Conservation (phyloP, 345 rosid species). For the Sonneratia alba region DNA sequence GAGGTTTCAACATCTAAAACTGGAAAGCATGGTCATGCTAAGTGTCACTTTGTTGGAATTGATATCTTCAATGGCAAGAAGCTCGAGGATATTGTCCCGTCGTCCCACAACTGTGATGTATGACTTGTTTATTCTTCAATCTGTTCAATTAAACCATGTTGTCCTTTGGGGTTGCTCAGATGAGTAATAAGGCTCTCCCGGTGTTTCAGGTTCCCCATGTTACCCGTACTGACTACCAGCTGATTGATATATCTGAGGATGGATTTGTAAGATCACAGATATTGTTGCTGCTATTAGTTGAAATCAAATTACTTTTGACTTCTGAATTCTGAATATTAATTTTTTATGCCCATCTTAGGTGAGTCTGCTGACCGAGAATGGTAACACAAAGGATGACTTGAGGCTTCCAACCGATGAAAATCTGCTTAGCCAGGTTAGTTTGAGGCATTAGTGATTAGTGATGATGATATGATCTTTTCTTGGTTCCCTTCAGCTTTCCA, state of each 20-base stretch:
- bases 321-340: background rate
- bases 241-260: conserved; percentile 12
- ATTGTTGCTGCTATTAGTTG: too few species aligned
- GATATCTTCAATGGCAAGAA: conserved; percentile 13
- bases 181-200: background rate
- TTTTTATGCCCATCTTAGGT: background rate
- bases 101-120: conserved; percentile 12
- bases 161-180: background rate
- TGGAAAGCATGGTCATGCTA: conserved; percentile 10
- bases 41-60: conserved; percentile 10
- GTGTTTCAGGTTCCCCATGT: conserved; percentile 5
- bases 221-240: conserved; percentile 8
- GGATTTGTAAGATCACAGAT: conserved; percentile 1
- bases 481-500: too few species aligned
- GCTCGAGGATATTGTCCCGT: conserved; percentile 9
- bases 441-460: too few species aligned
- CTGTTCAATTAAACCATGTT: too few species aligned
- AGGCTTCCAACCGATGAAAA: conserved; percentile 7
- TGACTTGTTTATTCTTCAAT: background rate
- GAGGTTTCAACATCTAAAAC: conserved; percentile 9
- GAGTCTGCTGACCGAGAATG: conserved; percentile 12
- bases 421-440: conserved; percentile 3
- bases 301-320: background rate
- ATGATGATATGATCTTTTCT: too few species aligned
- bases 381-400: conserved; percentile 11